Evolutionary conservation across 352 stramenopile species (phyloP), one percentile per base, ranked within the genome.

Genomic region (Phytophthora ohioensis): DNA sequence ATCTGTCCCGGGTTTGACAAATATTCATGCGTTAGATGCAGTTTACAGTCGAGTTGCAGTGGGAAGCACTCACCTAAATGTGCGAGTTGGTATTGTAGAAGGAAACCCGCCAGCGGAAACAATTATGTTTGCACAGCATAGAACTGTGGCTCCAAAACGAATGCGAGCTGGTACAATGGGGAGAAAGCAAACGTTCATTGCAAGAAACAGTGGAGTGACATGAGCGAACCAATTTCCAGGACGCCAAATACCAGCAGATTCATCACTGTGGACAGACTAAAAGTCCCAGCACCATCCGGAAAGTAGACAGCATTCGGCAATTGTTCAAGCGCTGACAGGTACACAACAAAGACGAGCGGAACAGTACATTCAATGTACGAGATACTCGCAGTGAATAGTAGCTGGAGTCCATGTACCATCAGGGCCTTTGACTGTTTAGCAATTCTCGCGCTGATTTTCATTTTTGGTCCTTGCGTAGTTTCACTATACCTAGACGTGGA

Each of bases 291-390:
- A 6, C 45, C 57, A 47, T 21, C 5, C 66, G 34, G 58, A 13
- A 45, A 85, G 53, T 80, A 84, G 9, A 56, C 30, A 13, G 52
- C 71, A 34, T 73, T 75, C 10, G 76, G 74, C 13, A 81, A 48
- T 13, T 71, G 17, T n/a, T 64, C 64, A 7, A 87, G 58, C 31
- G 73, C 41, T 3, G 67, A 41, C 41, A 71, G 61, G 47, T 82
- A 80, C 10, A 61, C 8, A 2, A 61, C 61, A 56, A 73, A 80
- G 1, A 76, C 45, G 11, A 68, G 52, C 3, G 75, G 71, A 12
- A 80, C 60, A 34, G 78, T 58, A 35, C 21, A 27, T 27, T 27
- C 21, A 27, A 27, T 27, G 21, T 1, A 27, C 21, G 21, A 27
- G 0, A 1, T 62, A 73, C 43, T 79, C 75, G 17, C 62, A 73